Base-by-base conservation (phyloP, 805 yeast species). In the Barnettozyma vustinii region DNA sequence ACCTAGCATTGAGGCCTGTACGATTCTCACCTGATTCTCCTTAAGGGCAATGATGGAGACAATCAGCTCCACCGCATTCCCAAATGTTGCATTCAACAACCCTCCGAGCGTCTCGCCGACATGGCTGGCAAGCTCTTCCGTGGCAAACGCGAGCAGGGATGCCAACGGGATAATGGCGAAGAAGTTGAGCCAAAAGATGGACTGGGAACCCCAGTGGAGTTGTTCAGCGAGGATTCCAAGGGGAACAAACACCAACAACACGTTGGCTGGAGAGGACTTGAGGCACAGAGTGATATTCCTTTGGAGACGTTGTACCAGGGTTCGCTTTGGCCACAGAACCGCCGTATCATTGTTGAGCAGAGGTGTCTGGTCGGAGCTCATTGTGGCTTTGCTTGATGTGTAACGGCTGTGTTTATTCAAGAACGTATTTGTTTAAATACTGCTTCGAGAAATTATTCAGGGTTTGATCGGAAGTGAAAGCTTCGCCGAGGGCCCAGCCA, bases 1-100 rank as follows among this genome's bases (percentile, higher is more conserved):
- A 30, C 99, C 99, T 50, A 94, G 77, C 98, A 94, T 92, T 19
- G 96, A 87, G 2, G 98, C 96, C 69, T 94, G 98, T 26, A 94
- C 98, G 60, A 94, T 91, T 54, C 96, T 77, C 45, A 94, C 81
- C 68, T 94, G 97, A 56, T 88, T 87, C 40, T 87, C 84, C 56
- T 70, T 74, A 59, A 94, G 74, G 1, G 99, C 99, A 57, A 94
- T 89, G 25, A 94, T 73, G 1, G 96, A 87, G 33, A 94, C 98
- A 66, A 94, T 94, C 52, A 94, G 80, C 70, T 94, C 99, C 20
- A 94, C 97, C 2, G 98, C 98, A 66, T 94, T 94, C 51, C 99
- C 99, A 65, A 94, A 88, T 9, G 98, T 91, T 2, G 99, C 99
- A 69, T 94, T 94, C 60, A 94, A 74, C 54, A 94, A 74, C 0